These are phyloP conservation scores for Leonotis leonurus DNA, from an alignment of 257 asterid genomes.

Conservation along the genomic window DNA sequence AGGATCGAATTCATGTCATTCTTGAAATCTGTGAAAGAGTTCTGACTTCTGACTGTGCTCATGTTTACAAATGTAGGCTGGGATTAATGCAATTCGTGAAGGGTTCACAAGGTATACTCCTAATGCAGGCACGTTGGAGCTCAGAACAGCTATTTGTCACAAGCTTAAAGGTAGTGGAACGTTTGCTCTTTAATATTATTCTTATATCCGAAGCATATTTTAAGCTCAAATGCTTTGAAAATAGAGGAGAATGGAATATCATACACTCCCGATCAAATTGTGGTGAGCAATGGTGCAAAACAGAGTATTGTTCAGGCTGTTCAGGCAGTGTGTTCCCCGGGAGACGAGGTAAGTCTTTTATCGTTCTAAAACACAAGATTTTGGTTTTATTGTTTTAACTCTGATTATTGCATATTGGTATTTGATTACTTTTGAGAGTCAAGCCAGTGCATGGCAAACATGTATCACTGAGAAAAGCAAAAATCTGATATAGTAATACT, in stretches of 20 bases:
- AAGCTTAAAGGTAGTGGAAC: constrained; percentile 67
- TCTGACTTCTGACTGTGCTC: neutral
- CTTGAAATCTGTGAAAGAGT: neutral
- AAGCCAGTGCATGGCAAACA: too few species aligned
- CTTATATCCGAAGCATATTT: neutral
- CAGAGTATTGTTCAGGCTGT: constrained; percentile 88
- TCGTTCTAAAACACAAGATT: neutral
- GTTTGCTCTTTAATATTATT: neutral
- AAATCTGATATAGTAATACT: too few species aligned
- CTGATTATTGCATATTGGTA: neutral
- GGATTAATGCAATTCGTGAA: constrained; percentile 79
- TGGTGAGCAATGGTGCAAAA: constrained; percentile 97
- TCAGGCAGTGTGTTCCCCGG: constrained; percentile 94
- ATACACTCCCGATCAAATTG: constrained; percentile 76
- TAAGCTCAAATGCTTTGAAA: neutral
- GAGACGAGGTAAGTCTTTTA: constrained; percentile 65
- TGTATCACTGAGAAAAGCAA: too few species aligned
- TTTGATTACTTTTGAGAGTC: too few species aligned
- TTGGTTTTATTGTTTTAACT: too few species aligned
- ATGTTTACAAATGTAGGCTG: constrained; percentile 46
- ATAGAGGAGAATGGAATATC: constrained; percentile 86
- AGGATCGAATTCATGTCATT: neutral
- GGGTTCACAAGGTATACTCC: constrained; percentile 91
- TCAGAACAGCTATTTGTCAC: constrained; percentile 76
- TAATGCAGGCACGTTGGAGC: constrained; percentile 85